These are phyloP conservation scores for Gomphus bonarii DNA, from an alignment of 1,284 basidiomycete genomes.

Conservation along the genomic window DNA sequence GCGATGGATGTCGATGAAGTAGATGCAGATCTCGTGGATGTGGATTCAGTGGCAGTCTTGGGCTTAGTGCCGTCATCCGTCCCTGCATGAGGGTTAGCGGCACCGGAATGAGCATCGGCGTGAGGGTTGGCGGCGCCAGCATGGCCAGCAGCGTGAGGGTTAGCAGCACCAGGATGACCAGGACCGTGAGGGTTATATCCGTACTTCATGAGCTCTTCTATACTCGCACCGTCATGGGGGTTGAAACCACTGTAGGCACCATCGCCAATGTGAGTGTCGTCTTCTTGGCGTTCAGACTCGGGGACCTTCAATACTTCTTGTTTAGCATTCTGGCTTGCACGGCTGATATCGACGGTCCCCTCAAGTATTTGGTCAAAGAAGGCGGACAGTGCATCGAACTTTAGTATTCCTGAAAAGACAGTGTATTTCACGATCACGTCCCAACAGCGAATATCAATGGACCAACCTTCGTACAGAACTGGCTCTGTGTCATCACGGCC, in stretches of 20 bases:
- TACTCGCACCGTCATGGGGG: conserved; percentile 6
- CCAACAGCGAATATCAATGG: background rate
- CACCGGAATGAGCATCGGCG: background rate
- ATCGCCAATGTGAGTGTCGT: conserved; percentile 8
- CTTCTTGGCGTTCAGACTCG: conserved; percentile 7
- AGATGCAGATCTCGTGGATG: background rate
- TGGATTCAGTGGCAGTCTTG: background rate
- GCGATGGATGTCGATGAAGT: background rate
- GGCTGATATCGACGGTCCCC: conserved; percentile 45
- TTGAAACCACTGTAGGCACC: conserved; percentile 6
- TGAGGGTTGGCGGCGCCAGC: background rate
- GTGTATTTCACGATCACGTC: background rate
- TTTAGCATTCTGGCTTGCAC: background rate
- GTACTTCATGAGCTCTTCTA: conserved; percentile 6
- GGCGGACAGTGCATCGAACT: conserved; percentile 52
- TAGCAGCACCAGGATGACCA: conserved; percentile 2
- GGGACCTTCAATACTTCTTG: conserved; percentile 1
- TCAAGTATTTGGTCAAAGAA: conserved; percentile 61
- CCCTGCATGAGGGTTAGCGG: background rate
- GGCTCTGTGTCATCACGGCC: conserved; percentile 43
- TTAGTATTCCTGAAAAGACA: conserved; percentile 39
- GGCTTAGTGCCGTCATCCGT: background rate
- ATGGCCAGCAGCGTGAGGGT: background rate
- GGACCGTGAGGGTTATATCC: background rate
- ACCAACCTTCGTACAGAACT: conserved; percentile 49